Evolutionary conservation across 495 filamentous ascomycete genomes (phyloP).

Genomic region (Sordaria brevicollis): DNA sequence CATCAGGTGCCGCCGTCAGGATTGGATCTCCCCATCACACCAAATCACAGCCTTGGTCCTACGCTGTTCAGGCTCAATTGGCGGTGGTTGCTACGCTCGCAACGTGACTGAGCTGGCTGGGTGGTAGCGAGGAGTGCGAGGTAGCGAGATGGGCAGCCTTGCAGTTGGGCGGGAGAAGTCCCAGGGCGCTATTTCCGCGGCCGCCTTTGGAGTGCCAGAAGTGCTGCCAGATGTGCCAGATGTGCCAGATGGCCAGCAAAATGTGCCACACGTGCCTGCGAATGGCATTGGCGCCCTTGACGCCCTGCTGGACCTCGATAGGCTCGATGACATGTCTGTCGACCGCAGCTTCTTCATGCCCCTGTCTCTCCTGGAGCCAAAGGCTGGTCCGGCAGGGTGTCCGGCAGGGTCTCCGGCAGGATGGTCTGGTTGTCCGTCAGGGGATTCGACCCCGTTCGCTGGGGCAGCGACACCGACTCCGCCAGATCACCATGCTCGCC

Average conservation of each 20-base stretch:
- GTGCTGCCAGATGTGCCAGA: background rate
- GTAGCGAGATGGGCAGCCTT: constrained; percentile 19
- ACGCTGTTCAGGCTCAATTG: background rate
- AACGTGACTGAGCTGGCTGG: background rate
- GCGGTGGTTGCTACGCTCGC: background rate
- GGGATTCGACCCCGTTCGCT: background rate
- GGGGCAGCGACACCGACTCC: constrained; percentile 3
- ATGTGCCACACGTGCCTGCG: constrained; percentile 5
- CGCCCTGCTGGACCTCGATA: constrained; percentile 11
- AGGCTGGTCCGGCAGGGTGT: background rate
- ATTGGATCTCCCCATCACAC: background rate
- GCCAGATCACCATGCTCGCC: background rate
- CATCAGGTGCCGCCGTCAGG: background rate
- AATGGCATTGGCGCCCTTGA: constrained; percentile 9
- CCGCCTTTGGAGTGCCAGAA: background rate
- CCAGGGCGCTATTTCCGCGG: constrained; percentile 10
- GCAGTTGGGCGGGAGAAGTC: constrained; percentile 1
- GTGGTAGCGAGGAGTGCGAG: background rate
- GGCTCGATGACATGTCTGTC: constrained; percentile 8
- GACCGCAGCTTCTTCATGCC: constrained; percentile 6
- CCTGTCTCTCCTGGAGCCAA: background rate
- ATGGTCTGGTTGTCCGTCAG: background rate
- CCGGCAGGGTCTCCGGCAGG: background rate
- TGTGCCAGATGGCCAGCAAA: background rate
- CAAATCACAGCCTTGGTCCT: background rate